Evolutionary conservation across 306 rosid species (phyloP).

Genomic region (Glycyrrhiza uralensis): DNA sequence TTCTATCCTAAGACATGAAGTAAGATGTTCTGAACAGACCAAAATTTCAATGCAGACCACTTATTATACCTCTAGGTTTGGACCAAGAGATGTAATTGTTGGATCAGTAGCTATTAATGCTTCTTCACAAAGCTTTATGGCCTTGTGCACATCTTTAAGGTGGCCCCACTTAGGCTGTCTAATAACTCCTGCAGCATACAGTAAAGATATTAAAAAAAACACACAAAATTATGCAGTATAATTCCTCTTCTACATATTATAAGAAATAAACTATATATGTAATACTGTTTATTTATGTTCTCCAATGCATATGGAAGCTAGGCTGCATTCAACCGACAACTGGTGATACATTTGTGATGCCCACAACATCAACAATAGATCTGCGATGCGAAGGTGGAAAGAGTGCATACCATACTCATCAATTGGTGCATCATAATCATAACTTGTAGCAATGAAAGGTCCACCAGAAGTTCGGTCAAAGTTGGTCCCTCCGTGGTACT

Average conservation of each 20-base stretch:
- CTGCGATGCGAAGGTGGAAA: neutral
- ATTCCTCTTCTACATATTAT: neutral
- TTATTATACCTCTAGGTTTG: slow-evolving; percentile 69
- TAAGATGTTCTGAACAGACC: neutral
- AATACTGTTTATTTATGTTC: neutral
- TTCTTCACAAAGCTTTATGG: slow-evolving; percentile 81
- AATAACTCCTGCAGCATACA: slow-evolving; percentile 59
- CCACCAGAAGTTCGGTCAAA: slow-evolving; percentile 85
- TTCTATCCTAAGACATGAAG: neutral
- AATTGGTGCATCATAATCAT: slow-evolving; percentile 97
- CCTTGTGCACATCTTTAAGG: slow-evolving; percentile 86
- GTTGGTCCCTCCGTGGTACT: slow-evolving; percentile 99
- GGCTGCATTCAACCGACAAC: neutral
- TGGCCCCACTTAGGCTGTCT: slow-evolving; percentile 99
- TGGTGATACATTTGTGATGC: neutral
- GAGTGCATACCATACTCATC: slow-evolving; percentile 85
- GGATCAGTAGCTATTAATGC: slow-evolving; percentile 87
- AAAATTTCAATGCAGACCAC: neutral
- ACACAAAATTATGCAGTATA: neutral
- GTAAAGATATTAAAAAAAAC: neutral
- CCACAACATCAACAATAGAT: slow-evolving; percentile 3
- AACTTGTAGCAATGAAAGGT: slow-evolving; percentile 89
- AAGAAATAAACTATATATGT: neutral
- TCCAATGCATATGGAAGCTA: neutral
- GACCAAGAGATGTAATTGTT: slow-evolving; percentile 63